A percentile compares a stretch with the other conserved stretches of the same genome.
These are phyloP conservation scores for Knoxdaviesia proteae DNA, from an alignment of 2,329 filamentous ascomycete species.

Conservation along the genomic window DNA sequence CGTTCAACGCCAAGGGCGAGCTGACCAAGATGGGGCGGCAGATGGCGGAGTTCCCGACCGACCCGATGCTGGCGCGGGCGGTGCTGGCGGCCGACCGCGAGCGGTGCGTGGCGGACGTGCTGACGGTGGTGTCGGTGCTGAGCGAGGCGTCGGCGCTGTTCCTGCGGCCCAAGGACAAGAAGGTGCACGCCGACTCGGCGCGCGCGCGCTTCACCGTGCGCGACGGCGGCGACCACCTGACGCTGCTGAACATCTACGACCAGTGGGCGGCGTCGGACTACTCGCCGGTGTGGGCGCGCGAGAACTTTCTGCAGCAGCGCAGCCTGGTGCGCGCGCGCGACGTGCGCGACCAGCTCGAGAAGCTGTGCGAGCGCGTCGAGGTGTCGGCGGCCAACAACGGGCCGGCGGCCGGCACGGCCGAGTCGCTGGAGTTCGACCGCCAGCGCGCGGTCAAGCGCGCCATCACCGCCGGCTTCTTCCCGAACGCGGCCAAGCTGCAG, in stretches of 20 bases:
- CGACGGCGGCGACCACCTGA: conserved; percentile 77
- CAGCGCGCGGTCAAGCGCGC: conserved; percentile 60
- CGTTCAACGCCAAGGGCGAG: conserved; percentile 70
- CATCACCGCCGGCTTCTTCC: conserved; percentile 82
- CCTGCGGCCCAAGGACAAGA: conserved; percentile 92
- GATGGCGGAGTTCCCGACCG: conserved; percentile 88
- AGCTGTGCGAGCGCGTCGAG: conserved; percentile 85
- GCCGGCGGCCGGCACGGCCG: conserved; percentile 41
- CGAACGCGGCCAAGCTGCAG: conserved; percentile 70
- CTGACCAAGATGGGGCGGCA: conserved; percentile 80
- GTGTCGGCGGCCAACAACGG: conserved; percentile 61
- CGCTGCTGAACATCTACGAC: conserved; percentile 81
- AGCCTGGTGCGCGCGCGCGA: conserved; percentile 77
- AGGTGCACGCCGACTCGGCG: conserved; percentile 83
- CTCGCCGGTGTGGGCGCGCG: conserved; percentile 65
- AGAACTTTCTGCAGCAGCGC: conserved; percentile 86
- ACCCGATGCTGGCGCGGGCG: conserved; percentile 77
- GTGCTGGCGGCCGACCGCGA: conserved; percentile 77
- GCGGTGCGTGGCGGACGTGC: conserved; percentile 80
- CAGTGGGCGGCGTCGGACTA: conserved; percentile 91
- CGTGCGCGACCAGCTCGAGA: conserved; percentile 77
- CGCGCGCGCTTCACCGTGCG: conserved; percentile 74
- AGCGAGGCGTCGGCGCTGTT: conserved; percentile 76
- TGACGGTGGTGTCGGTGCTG: conserved; percentile 88
- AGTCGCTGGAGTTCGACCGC: no score